A percentile compares a stretch with the other conserved stretches of the same genome.
Conservation (phyloP, 192 early-diverging fungal species). For the Backusella luteola region DNA sequence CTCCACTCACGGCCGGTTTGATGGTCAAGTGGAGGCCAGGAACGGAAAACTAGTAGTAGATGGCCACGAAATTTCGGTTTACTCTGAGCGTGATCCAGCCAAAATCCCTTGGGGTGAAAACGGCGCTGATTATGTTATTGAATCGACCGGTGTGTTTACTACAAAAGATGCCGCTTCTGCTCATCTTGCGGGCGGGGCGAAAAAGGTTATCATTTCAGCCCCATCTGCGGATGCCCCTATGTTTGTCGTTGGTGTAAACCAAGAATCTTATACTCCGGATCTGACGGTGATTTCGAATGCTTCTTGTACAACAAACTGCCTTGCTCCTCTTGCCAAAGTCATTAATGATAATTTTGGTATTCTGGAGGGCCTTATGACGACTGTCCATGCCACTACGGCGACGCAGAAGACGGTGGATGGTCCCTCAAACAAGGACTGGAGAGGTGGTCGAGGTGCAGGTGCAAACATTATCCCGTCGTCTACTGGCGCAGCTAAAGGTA, state of each 20-base stretch:
- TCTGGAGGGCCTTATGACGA: conserved; percentile 96
- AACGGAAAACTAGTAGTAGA: conserved; percentile 90
- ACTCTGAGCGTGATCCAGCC: conserved; percentile 73
- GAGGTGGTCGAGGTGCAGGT: conserved; percentile 92
- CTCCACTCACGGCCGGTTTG: conserved; percentile 97
- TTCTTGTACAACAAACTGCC: conserved; percentile 99
- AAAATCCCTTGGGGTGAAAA: conserved; percentile 86
- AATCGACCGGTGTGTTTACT: conserved; percentile 99
- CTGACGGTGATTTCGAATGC: conserved; percentile 95
- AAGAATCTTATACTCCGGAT: conserved; percentile 83
- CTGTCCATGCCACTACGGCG: conserved; percentile 96
- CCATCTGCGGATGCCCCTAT: conserved; percentile 96
- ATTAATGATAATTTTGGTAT: conserved; percentile 95
- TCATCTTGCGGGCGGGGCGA: conserved; percentile 92
- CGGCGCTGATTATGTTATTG: conserved; percentile 91
- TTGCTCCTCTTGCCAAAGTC: conserved; percentile 97
- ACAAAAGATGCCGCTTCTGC: conserved; percentile 80
- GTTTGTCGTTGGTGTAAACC: conserved; percentile 98
- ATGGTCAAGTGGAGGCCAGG: conserved; percentile 77
- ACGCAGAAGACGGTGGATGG: conserved; percentile 99
- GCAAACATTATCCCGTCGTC: conserved; percentile 97
- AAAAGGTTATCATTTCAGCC: conserved; percentile 99
- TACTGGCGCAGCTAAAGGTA: conserved; percentile 97
- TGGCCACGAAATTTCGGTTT: conserved; percentile 76
- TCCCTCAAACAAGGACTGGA: conserved; percentile 96